Base-by-base conservation (phyloP, 139 green algal species). In the Chlorella sp. region DNA sequence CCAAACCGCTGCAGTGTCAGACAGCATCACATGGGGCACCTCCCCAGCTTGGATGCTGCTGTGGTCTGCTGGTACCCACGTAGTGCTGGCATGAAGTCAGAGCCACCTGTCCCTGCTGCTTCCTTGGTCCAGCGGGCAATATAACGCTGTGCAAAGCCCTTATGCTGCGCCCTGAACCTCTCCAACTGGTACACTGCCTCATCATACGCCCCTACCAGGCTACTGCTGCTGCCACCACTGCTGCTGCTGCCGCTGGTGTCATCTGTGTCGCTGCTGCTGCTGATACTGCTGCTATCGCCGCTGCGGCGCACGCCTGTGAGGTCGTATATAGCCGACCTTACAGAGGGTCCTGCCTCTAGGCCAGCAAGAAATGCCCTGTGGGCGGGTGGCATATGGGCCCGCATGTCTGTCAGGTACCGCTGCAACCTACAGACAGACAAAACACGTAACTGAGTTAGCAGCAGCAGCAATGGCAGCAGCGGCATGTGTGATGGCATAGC, bases 21-120 rank as follows among this genome's bases (percentile, higher is more conserved):
- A n/a, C n/a, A n/a, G n/a, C n/a, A n/a, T n/a, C n/a, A n/a, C n/a
- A n/a, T n/a, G n/a, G n/a, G n/a, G n/a, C n/a, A n/a, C n/a, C n/a
- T n/a, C n/a, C n/a, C n/a, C n/a, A n/a, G n/a, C n/a, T n/a, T n/a
- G n/a, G n/a, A n/a, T n/a, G n/a, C n/a, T n/a, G 55, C 67, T 5
- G 81, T 86, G 10, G 77, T 76, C 10, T 79, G 62, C 2, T 63
- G 62, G 62, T 81, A 86, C 3, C 69, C 77, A 2, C 31, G 2
- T 36, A 86, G 70, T 2, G 81, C 81, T 22, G 81, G 81, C 82
- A 87, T 82, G 55, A 87, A 84, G 66, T 84, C 75, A n/a, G 27
- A 70, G 24, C 82, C 82, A 2, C 82, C 82, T 26, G 82, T 87
- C 35, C 82, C 82, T 2, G 30, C n/a, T 34, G 64, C 51, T 34